These are phyloP conservation scores for Plasmopara halstedii DNA, from an alignment of 352 stramenopile species.

Conservation along the genomic window DNA sequence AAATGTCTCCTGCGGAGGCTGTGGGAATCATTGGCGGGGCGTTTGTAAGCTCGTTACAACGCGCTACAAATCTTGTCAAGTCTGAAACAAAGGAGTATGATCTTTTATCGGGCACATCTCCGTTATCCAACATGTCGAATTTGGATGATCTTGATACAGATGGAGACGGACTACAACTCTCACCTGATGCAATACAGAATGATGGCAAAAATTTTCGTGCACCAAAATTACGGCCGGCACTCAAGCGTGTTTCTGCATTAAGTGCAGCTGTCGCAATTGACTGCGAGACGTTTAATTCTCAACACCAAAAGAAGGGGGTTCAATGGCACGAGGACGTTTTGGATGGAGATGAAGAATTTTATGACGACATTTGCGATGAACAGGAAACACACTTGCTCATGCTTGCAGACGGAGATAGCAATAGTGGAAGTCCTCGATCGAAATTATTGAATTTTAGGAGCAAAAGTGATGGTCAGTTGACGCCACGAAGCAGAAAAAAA, in stretches of 20 bases:
- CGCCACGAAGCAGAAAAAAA: conserved; percentile 68
- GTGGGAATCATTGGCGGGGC: conserved; percentile 53
- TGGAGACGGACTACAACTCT: conserved; percentile 77
- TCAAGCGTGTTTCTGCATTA: conserved; percentile 74
- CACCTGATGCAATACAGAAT: conserved; percentile 47
- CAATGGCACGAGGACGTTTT: conserved; percentile 71
- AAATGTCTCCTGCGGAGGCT: conserved; percentile 53
- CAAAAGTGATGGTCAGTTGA: conserved; percentile 40
- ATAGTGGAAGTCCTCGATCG: conserved; percentile 26
- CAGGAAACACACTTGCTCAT: conserved; percentile 53
- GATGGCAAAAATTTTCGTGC: conserved; percentile 55
- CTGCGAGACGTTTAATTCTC: conserved; percentile 8
- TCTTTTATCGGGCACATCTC: conserved; percentile 43
- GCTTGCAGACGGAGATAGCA: conserved; percentile 18
- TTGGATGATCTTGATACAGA: conserved; percentile 73
- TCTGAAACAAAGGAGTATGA: conserved; percentile 61
- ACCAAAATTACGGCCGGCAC: conserved; percentile 38
- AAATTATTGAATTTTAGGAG: conserved; percentile 55
- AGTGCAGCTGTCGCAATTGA: conserved; percentile 37
- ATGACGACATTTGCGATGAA: conserved; percentile 44
- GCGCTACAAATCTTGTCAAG: conserved; percentile 54
- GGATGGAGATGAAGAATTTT: conserved; percentile 73
- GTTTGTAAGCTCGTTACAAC: conserved; percentile 52
- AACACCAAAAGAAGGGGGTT: conserved; percentile 44
- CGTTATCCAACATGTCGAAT: conserved; percentile 36